A percentile compares a stretch with the other conserved stretches of the same genome.
Conservation (phyloP, 73 alveolate species). For the Paramecium primaurelia region DNA sequence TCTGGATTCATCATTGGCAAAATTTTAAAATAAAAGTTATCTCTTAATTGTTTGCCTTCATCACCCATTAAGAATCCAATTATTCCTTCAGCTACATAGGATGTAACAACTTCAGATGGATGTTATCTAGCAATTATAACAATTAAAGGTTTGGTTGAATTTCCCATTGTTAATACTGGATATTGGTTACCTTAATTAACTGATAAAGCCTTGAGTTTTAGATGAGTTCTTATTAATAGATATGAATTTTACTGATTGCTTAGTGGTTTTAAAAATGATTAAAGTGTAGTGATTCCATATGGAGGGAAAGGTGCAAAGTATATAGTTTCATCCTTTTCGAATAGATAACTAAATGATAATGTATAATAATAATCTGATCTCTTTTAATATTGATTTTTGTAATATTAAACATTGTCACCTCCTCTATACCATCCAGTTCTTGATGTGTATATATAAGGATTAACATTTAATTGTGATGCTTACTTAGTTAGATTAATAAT, state of each 20-base stretch:
- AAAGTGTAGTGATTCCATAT: conserved; percentile 8
- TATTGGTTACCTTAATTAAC: conserved; percentile 13
- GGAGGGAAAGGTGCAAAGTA: conserved; percentile 47
- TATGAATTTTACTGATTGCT: background rate
- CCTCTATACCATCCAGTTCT: conserved; percentile 57
- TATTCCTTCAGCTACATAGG: conserved; percentile 91
- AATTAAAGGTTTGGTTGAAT: conserved; percentile 64
- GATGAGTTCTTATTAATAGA: background rate
- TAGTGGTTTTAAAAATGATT: conserved; percentile 35
- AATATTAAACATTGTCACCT: conserved; percentile 28
- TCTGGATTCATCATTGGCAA: conserved; percentile 95
- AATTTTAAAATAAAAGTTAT: conserved; percentile 82
- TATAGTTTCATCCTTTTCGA: conserved; percentile 14
- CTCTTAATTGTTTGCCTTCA: conserved; percentile 83
- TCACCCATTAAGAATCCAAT: conserved; percentile 76
- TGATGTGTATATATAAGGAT: background rate
- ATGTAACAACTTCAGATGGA: conserved; percentile 94
- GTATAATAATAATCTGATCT: background rate
- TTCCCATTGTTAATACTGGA: conserved; percentile 47
- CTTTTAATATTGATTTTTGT: conserved; percentile 38
- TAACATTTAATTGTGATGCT: background rate
- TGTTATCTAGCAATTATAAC: conserved; percentile 91
- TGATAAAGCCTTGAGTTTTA: conserved; percentile 8
- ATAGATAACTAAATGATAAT: conserved; percentile 9
- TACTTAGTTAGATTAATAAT: conserved; percentile 63